Evolutionary conservation across 768 basidiomycete genomes (phyloP).

Genomic region (Boletus tomentosulus): DNA sequence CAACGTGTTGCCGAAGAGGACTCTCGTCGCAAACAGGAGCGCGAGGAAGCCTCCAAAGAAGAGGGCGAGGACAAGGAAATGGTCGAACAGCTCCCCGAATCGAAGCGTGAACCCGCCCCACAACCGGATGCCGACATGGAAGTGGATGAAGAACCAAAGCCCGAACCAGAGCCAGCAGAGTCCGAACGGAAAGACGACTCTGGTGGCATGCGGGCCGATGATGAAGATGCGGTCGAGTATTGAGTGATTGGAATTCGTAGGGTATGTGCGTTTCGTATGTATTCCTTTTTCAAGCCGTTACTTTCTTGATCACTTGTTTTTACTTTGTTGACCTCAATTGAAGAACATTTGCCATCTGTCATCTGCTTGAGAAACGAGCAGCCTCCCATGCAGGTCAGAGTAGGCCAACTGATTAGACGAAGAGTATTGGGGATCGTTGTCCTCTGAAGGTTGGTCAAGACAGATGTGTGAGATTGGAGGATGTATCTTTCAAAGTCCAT

Average conservation of each 20-base stretch:
- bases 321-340: slow-evolving; percentile 7
- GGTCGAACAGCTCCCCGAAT: slow-evolving; percentile 22
- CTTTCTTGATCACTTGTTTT: slow-evolving; percentile 18
- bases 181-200: slow-evolving; percentile 52
- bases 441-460: background rate
- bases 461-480: background rate
- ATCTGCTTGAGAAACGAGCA: background rate
- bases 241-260: slow-evolving; percentile 31
- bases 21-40: slow-evolving; percentile 38
- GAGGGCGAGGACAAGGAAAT: slow-evolving; percentile 33
- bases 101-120: slow-evolving; percentile 16
- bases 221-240: slow-evolving; percentile 82
- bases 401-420: background rate
- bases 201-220: slow-evolving; percentile 57
- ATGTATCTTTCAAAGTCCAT: background rate
- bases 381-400: background rate
- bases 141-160: slow-evolving; percentile 34
- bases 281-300: slow-evolving; percentile 11
- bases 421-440: background rate
- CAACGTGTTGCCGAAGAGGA: slow-evolving; percentile 67
- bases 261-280: slow-evolving; percentile 27
- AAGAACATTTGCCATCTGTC: background rate
- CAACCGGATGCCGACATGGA: slow-evolving; percentile 32
- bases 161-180: slow-evolving; percentile 33
- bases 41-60: slow-evolving; percentile 36